Evolutionary conservation across 768 basidiomycete species (phyloP).

Genomic region (Xerocomus brunneocitrinus): DNA sequence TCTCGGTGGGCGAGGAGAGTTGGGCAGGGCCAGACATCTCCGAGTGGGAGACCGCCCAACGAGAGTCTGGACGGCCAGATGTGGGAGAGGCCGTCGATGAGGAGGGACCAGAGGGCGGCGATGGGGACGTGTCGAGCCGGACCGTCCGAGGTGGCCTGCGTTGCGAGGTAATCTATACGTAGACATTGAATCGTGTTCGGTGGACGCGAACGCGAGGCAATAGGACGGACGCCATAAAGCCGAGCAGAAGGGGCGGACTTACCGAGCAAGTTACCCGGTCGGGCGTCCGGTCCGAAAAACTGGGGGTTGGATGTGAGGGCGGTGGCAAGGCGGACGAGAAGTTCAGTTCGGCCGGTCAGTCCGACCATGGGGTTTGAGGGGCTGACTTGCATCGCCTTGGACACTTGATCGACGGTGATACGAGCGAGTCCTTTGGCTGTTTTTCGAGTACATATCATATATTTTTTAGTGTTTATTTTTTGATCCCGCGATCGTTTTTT

Average conservation of each 20-base stretch:
- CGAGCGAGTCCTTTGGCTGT: conserved; percentile 66
- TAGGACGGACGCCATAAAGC: not conserved
- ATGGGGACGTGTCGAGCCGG: conserved; percentile 55
- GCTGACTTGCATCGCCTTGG: conserved; percentile 74
- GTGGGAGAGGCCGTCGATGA: conserved; percentile 76
- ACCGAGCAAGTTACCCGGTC: conserved; percentile 86
- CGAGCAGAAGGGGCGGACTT: not conserved
- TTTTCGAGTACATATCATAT: not conserved
- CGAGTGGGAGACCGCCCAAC: conserved; percentile 67
- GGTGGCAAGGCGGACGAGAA: conserved; percentile 67
- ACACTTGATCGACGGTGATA: conserved; percentile 56
- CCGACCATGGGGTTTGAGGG: conserved; percentile 84
- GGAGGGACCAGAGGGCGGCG: conserved; percentile 71
- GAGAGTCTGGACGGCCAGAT: conserved; percentile 84
- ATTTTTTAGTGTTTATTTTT: not conserved
- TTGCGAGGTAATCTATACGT: conserved; percentile 61
- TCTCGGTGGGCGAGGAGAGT: conserved; percentile 37
- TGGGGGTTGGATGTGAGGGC: conserved; percentile 63
- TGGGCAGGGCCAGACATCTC: conserved; percentile 91
- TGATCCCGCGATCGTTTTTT: conserved; percentile 2
- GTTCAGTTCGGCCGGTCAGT: conserved; percentile 75
- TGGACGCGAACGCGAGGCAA: not conserved
- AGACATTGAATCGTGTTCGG: not conserved
- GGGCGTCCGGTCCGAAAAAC: conserved; percentile 68
- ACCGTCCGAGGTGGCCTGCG: conserved; percentile 43